Conservation (phyloP, 345 rosid species). For the rapeseed (Brassica napus) region Da-Ae NC_063443.1:16018001-16018500, state of each 20-base stretch:
- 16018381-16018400: slow-evolving; percentile 51
- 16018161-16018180: slow-evolving; percentile 46
- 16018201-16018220: slow-evolving; percentile 68
- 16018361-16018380: slow-evolving; percentile 56
- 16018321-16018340: slow-evolving; percentile 76
- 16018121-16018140: slow-evolving; percentile 71
- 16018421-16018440: slow-evolving; percentile 59
- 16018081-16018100: slow-evolving; percentile 46
- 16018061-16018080: slow-evolving; percentile 55
- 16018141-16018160: slow-evolving; percentile 60
- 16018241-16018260: slow-evolving; percentile 87
- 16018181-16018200: slow-evolving; percentile 83
- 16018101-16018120: slow-evolving; percentile 46
- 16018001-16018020: slow-evolving; percentile 62
- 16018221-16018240: slow-evolving; percentile 65
- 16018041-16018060: slow-evolving; percentile 72
- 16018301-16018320: slow-evolving; percentile 82
- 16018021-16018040: slow-evolving; percentile 71
- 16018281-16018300: slow-evolving; percentile 75
- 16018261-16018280: slow-evolving; percentile 75
- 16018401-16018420: slow-evolving; percentile 65
- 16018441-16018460: slow-evolving; percentile 93
- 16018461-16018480: slow-evolving; percentile 91
- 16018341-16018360: slow-evolving; percentile 63
- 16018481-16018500: slow-evolving; percentile 79